Conservation (phyloP, 495 filamentous ascomycete genomes). For the Talaromyces borbonicus region DNA sequence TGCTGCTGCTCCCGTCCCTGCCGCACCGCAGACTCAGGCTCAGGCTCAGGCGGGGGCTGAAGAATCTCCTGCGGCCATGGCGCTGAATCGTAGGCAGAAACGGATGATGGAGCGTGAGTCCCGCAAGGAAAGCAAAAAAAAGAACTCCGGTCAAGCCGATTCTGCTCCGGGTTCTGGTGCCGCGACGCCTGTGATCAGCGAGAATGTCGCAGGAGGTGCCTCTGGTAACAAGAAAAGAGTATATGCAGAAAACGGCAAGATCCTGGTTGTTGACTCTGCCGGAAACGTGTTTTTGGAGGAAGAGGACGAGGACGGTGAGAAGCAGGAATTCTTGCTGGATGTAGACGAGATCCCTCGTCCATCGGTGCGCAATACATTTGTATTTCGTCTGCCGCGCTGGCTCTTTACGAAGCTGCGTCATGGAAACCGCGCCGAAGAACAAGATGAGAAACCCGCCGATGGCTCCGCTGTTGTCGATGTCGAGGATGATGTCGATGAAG, state of each 20-base stretch:
- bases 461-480: neutral
- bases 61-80: conserved; percentile 32
- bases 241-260: conserved; percentile 88
- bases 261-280: conserved; percentile 79
- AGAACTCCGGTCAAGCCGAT: conserved; percentile 17
- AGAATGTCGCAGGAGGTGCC: conserved; percentile 36
- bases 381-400: conserved; percentile 60
- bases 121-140: conserved; percentile 52
- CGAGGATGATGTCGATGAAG: conserved; percentile 1
- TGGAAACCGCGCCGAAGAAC: neutral
- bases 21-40: conserved; percentile 27
- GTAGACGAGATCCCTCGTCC: conserved; percentile 56
- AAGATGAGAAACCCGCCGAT: too few species aligned
- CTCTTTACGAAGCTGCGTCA: conserved; percentile 38
- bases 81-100: conserved; percentile 80
- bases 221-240: conserved; percentile 70
- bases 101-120: conserved; percentile 75
- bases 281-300: conserved; percentile 92
- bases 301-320: conserved; percentile 73
- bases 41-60: conserved; percentile 28
- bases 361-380: conserved; percentile 57
- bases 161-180: conserved; percentile 32
- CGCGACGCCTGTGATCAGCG: conserved; percentile 39
- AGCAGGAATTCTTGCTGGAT: conserved; percentile 75
- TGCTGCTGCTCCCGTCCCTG: conserved; percentile 26